Base-by-base conservation (phyloP, 805 yeast genomes). In the Pichia thaimueangensis region DNA sequence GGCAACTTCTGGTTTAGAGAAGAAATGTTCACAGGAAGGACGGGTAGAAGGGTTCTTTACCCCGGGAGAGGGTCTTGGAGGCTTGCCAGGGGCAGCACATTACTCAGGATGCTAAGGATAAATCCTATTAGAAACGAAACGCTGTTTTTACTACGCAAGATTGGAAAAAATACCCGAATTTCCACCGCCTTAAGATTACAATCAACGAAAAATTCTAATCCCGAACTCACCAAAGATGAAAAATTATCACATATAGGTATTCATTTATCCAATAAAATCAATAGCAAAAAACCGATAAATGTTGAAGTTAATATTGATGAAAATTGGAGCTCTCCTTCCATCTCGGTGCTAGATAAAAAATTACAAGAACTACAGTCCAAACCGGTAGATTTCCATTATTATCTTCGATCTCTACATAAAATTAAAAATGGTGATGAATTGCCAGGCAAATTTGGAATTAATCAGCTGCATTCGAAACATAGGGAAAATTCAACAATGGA, bases 381-480 rank as follows among this genome's bases (percentile, higher is more conserved):
- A 2, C 67, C 67, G 3, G 55, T 63, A 19, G 61, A 63, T 41
- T 63, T 63, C 52, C 58, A 62, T 42, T 63, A 62, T 40, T 63
- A 62, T 45, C 37, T 63, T 24, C 49, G 65, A 43, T 58, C 55
- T 37, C 43, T 62, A 12, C 52, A 55, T 20, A 62, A 59, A 25
- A 48, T 62, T 39, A 57, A 57, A 35, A 57, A 51, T 34, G 64
- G 64, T 28, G 63, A 63, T 13, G 71, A 70, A 44, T 59, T 79
- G 13, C 86, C 87, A 0, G 68, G 71, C 41, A 68, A 71, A 45
- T 79, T 72, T 55, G 85, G 80, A 2, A 58, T 62, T 8, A 82
- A 82, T 58, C 88, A 82, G 53, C 63, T 71, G 22, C 46, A 43
- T 15, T 10, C n/a, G 1, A 61, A 79, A 10, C 54, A 66, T 2